Conservation (phyloP, 345 rosid species). For the Lagerstroemia speciosa region DNA sequence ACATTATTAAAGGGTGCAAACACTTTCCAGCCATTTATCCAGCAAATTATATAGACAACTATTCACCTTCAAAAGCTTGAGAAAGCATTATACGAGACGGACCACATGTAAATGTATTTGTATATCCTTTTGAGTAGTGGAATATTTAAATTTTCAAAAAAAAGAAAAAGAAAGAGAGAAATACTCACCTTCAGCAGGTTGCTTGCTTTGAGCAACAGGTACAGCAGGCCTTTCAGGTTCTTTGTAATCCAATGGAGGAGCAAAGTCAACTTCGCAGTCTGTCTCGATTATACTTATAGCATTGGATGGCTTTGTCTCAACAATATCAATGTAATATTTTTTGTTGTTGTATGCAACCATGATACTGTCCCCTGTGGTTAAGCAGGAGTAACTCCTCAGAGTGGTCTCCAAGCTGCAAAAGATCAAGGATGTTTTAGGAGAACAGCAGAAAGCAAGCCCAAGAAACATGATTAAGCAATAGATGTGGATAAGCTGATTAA, state of each 20-base stretch:
- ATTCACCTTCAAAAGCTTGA: no score
- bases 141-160: no score
- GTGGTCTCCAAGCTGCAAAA: conserved; percentile 81
- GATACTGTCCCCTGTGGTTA: conserved; percentile 93
- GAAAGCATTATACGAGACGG: no score
- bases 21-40: not conserved
- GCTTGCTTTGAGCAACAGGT: conserved; percentile 39
- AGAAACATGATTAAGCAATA: not conserved
- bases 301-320: conserved; percentile 88
- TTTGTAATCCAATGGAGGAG: conserved; percentile 95
- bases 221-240: conserved; percentile 75
- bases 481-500: not conserved
- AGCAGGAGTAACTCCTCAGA: conserved; percentile 89
- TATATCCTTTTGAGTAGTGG: no score
- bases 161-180: no score
- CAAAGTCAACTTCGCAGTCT: conserved; percentile 99
- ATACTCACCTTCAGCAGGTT: conserved; percentile 48
- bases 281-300: conserved; percentile 98
- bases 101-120: no score
- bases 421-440: not conserved
- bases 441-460: not conserved
- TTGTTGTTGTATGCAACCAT: conserved; percentile 99
- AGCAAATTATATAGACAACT: not conserved
- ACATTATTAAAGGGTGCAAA: not conserved
- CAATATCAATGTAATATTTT: conserved; percentile 89